Conservation (phyloP, 2,329 filamentous ascomycete genomes). For the Aspergillus quadricinctus region DNA sequence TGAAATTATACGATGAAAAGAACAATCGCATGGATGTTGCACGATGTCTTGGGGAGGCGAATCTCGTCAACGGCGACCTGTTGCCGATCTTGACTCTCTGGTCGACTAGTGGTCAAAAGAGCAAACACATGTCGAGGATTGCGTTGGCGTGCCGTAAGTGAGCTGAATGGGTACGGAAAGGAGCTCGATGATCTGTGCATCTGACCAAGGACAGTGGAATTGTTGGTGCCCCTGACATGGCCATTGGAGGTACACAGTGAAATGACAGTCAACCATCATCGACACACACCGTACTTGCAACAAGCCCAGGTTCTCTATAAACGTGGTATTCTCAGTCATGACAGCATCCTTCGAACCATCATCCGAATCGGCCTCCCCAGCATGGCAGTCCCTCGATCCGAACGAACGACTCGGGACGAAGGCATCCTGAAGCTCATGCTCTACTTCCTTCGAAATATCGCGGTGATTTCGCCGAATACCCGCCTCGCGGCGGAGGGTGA, state of each 20-base stretch:
- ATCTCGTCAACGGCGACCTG: conserved; percentile 84
- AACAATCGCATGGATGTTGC: conserved; percentile 92
- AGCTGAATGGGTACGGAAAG: not conserved
- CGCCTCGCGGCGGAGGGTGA: conserved; percentile 77
- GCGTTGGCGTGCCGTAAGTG: conserved; percentile 68
- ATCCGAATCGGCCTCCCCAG: conserved; percentile 78
- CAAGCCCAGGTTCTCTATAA: conserved; percentile 89
- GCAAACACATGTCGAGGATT: conserved; percentile 71
- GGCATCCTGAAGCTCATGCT: conserved; percentile 88
- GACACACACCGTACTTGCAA: conserved; percentile 84
- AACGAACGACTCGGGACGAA: conserved; percentile 75
- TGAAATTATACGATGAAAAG: conserved; percentile 91
- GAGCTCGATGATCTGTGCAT: conserved; percentile 11
- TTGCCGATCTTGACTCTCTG: conserved; percentile 82
- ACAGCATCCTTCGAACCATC: conserved; percentile 72
- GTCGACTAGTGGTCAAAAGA: conserved; percentile 67
- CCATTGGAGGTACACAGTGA: conserved; percentile 75
- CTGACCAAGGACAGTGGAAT: conserved; percentile 56
- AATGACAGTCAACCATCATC: conserved; percentile 89
- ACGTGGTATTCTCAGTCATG: conserved; percentile 76
- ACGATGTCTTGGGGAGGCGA: conserved; percentile 84
- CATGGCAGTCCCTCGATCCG: conserved; percentile 72
- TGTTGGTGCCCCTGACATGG: conserved; percentile 92
- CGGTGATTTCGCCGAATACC: conserved; percentile 72
- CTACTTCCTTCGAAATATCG: conserved; percentile 84